Evolutionary conservation across 116 monocot genomes (phyloP), one percentile per base, ranked within the genome.

Genomic region (Phalaenopsis hybrid): DNA sequence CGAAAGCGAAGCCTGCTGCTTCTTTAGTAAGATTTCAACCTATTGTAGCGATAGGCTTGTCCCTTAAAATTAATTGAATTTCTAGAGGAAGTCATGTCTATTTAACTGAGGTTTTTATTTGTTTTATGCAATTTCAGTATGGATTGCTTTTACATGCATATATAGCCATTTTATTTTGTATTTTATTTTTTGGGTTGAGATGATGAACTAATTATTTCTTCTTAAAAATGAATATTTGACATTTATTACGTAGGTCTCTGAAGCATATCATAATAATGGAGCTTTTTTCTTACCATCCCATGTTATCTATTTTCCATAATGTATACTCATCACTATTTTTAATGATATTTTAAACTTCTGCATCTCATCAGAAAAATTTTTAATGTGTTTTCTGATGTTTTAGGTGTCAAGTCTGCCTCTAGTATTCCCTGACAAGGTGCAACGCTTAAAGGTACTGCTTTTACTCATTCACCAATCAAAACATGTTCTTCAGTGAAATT

Each of bases 401-500:
- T 83, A 97, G 97, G 89, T 89, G 2, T 91, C 95, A 79, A 86
- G 90, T 80, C 85, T 97, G 79, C 97, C 97, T 52, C 79, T 97
- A 45, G 74, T 97, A 34, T 87, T 93, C 8, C 86, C 91, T 83
- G 97, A 97, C 16, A 97, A 94, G 90, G 91, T 97, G 55, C 94
- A 94, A 41, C 97, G 94, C 18, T 85, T 89, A 70, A 97, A 97
- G 93, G 97, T 94, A 88, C 10, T 41, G 37, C 41, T 20, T 58
- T 61, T 20, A 44, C 75, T 75, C 46, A 20, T 18, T 59, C 17
- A 57, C 74, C 46, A 52, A 58, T 18, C 31, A 37, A 75, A 61
- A 4, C 12, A 16, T 79, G 41, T 16, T 28, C 34, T 74, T 72
- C 52, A 41, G 20, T 75, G 50, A 75, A 59, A 15, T 77, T 25